Conservation (phyloP, 768 basidiomycete species). For the Lyophyllum semitale region DNA sequence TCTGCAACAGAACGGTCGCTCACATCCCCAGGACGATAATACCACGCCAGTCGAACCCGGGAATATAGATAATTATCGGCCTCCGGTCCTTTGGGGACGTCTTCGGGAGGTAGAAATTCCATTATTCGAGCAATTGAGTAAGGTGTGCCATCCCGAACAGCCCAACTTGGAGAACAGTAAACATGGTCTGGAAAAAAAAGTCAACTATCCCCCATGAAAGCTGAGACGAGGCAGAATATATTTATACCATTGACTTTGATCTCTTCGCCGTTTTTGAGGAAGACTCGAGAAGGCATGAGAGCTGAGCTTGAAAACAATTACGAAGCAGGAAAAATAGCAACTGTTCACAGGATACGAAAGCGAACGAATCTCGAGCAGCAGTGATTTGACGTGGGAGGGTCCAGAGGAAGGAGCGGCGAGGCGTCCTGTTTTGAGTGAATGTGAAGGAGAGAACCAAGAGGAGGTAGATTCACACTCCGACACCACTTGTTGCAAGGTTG, state of each 20-base stretch:
- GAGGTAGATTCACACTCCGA: slow-evolving; percentile 46
- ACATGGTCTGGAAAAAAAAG: slow-evolving; percentile 81
- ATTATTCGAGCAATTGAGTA: slow-evolving; percentile 96
- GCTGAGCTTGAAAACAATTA: slow-evolving; percentile 34
- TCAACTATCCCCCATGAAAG: slow-evolving; percentile 16
- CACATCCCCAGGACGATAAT: slow-evolving; percentile 96
- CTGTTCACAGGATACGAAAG: slow-evolving; percentile 18
- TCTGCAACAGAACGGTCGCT: slow-evolving; percentile 90
- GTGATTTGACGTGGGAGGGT: slow-evolving; percentile 20
- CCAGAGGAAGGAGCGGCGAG: slow-evolving; percentile 19
- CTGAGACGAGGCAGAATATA: slow-evolving; percentile 18
- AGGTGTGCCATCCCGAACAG: slow-evolving; percentile 89
- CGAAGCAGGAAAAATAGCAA: slow-evolving; percentile 33
- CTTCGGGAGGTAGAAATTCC: slow-evolving; percentile 88
- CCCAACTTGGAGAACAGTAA: slow-evolving; percentile 94
- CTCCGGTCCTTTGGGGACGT: slow-evolving; percentile 64
- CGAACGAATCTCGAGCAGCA: slow-evolving; percentile 21
- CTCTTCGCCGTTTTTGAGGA: slow-evolving; percentile 80
- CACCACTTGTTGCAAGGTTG: slow-evolving; percentile 9
- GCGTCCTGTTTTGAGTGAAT: slow-evolving; percentile 32
- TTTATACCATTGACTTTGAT: slow-evolving; percentile 85
- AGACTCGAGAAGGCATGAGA: slow-evolving; percentile 51
- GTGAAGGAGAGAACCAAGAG: slow-evolving; percentile 42
- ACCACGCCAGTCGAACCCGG: slow-evolving; percentile 91
- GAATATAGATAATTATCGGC: slow-evolving; percentile 71